Evolutionary conservation across 306 rosid species (phyloP).

Genomic region (Medicago truncatula): MtrunA17r5.0-ANR NC_053042.1:38767001-38767500

Average conservation of each 20-base stretch:
- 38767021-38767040: background rate
- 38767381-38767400: conserved; percentile 4
- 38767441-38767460: background rate
- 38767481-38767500: conserved; percentile 36
- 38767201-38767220: conserved; percentile 7
- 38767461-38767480: conserved; percentile 9
- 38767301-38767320: conserved; percentile 20
- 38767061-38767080: background rate
- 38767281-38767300: conserved; percentile 31
- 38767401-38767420: conserved; percentile 43
- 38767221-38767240: background rate
- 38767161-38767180: background rate
- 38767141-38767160: background rate
- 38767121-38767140: background rate
- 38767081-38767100: background rate
- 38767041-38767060: background rate
- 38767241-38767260: conserved; percentile 19
- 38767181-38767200: background rate
- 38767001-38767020: background rate
- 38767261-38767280: conserved; percentile 33
- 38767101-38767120: conserved; percentile 1
- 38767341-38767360: conserved; percentile 40
- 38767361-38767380: conserved; percentile 40
- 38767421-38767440: conserved; percentile 30
- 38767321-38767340: conserved; percentile 37